Conservation (phyloP, 306 rosid genomes). For the Hippophae rhamnoides region DNA sequence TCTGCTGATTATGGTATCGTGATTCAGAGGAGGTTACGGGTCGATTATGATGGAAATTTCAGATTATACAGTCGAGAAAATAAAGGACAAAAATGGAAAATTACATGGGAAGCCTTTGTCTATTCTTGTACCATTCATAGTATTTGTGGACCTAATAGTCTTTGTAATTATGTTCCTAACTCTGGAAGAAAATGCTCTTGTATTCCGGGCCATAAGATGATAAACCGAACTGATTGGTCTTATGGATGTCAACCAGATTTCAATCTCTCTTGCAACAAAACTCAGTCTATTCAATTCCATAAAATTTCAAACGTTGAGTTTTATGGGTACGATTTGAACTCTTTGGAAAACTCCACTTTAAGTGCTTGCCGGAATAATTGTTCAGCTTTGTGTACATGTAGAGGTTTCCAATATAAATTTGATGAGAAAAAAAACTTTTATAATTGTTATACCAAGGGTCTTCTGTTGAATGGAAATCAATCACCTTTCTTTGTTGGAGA, state of each 20-base stretch:
- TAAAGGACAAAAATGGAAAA: constrained; percentile 16
- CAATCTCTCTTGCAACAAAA: constrained; percentile 17
- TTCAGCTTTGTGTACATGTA: constrained; percentile 28
- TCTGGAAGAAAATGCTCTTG: constrained; percentile 13
- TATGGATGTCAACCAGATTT: constrained; percentile 38
- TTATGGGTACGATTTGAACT: constrained; percentile 31
- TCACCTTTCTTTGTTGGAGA: constrained; percentile 16
- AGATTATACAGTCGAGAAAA: constrained; percentile 32
- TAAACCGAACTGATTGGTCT: constrained; percentile 10
- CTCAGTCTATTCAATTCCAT: constrained; percentile 16
- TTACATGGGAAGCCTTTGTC: constrained; percentile 40
- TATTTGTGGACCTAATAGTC: constrained; percentile 20
- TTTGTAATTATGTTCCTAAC: constrained; percentile 7
- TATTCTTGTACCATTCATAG: constrained; percentile 44
- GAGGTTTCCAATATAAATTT: constrained; percentile 32
- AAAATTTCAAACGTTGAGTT: constrained; percentile 27
- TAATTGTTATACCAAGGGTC: constrained; percentile 29
- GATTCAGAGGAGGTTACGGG: constrained; percentile 29
- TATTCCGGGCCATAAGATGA: constrained; percentile 14
- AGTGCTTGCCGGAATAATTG: constrained; percentile 27
- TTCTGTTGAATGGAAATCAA: constrained; percentile 25
- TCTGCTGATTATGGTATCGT: constrained; percentile 33
- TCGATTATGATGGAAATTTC: constrained; percentile 40
- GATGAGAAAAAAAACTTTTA: background rate
- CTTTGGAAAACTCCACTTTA: constrained; percentile 16